Evolutionary conservation across 2,329 filamentous ascomycete species (phyloP).

Genomic region (Sarocladium oryzae): DNA sequence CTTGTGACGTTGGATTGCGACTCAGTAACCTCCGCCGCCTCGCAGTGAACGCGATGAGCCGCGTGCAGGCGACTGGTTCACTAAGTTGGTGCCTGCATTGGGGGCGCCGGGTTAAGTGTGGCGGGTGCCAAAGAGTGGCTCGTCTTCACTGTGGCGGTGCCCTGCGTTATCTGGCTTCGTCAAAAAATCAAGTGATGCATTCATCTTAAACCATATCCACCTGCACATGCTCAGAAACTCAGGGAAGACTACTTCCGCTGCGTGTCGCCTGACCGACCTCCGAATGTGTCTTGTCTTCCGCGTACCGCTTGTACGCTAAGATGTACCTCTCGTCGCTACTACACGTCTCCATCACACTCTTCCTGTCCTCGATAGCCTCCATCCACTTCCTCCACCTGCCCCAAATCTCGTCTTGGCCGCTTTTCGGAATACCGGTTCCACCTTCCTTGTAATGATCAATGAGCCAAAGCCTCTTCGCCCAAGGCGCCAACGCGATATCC

Average conservation of each 20-base stretch:
- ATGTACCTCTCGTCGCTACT: conserved; percentile 63
- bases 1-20: neutral
- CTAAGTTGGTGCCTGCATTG: too few species aligned
- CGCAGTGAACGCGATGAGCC: too few species aligned
- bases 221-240: neutral
- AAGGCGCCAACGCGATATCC: conserved; percentile 66
- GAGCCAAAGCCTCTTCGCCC: conserved; percentile 65
- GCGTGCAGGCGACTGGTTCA: too few species aligned
- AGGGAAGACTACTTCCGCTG: conserved; percentile 54
- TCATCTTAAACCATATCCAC: too few species aligned
- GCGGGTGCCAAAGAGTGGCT: too few species aligned
- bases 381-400: conserved; percentile 59
- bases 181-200: too few species aligned
- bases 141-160: neutral
- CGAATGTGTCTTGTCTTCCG: conserved; percentile 57
- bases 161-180: too few species aligned
- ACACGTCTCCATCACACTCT: conserved; percentile 60
- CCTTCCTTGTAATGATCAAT: conserved; percentile 68
- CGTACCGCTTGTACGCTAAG: conserved; percentile 61
- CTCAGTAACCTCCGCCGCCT: too few species aligned
- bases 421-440: conserved; percentile 40
- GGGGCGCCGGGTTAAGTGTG: too few species aligned
- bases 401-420: conserved; percentile 54
- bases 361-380: conserved; percentile 48
- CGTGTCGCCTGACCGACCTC: conserved; percentile 57